These are phyloP conservation scores for Globisporangium paroecandrum DNA, from an alignment of 352 stramenopile species.

Conservation along the genomic window DNA sequence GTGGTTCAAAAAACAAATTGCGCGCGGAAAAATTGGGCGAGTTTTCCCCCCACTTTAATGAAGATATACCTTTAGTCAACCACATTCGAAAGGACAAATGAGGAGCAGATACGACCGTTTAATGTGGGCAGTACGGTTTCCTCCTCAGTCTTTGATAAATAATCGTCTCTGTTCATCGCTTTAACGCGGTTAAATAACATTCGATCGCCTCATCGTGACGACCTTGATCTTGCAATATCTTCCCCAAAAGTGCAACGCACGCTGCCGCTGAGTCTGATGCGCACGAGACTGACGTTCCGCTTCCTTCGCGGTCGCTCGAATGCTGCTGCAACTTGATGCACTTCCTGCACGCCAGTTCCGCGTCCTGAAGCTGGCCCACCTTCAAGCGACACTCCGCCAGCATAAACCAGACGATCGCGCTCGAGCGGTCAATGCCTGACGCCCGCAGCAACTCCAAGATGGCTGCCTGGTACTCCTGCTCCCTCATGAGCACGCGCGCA, in stretches of 20 bases:
- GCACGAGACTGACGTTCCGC: background rate
- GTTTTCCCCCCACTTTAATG: background rate
- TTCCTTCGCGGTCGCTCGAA: constrained; percentile 10
- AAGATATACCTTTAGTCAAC: background rate
- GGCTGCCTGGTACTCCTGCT: constrained; percentile 57
- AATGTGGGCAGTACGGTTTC: no score
- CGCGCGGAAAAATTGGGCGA: constrained; percentile 5
- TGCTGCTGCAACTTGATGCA: constrained; percentile 39
- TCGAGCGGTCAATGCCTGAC: constrained; percentile 42
- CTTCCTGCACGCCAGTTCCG: constrained; percentile 53
- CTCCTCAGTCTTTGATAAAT: constrained; percentile 15
- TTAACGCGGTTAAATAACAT: constrained; percentile 62
- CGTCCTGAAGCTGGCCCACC: constrained; percentile 41
- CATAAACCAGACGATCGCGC: constrained; percentile 49
- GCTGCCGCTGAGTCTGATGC: constrained; percentile 8
- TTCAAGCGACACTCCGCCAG: constrained; percentile 51
- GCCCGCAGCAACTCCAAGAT: constrained; percentile 57
- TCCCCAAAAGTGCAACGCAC: constrained; percentile 44
- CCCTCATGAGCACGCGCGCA: constrained; percentile 34
- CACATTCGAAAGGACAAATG: no score
- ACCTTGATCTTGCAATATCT: constrained; percentile 48
- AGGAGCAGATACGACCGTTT: no score
- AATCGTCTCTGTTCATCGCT: constrained; percentile 24
- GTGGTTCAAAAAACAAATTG: constrained; percentile 14
- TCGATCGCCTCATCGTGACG: constrained; percentile 51